A percentile compares a stretch with the other conserved stretches of the same genome.
These are phyloP conservation scores for Malus sylvestris DNA, from an alignment of 306 rosid species.

Conservation along the genomic window DNA sequence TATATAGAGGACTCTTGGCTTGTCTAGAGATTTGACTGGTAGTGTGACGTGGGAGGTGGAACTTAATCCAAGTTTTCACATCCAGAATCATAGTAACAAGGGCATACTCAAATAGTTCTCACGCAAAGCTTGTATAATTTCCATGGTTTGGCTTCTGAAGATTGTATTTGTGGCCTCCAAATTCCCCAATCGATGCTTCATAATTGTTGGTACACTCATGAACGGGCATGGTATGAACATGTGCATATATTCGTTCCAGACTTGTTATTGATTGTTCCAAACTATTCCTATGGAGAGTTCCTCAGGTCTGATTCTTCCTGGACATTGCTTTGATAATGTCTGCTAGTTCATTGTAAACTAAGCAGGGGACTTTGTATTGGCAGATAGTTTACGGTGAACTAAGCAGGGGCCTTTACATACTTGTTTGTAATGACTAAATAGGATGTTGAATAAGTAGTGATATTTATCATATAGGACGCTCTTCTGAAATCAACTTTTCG, in stretches of 20 bases:
- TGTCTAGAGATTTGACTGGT: not conserved
- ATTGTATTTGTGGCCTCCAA: not conserved
- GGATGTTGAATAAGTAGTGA: not conserved
- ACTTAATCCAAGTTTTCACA: not conserved
- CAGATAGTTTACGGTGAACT: not conserved
- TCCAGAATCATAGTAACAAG: not conserved
- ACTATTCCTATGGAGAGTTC: not conserved
- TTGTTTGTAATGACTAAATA: not conserved
- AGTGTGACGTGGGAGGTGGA: not conserved
- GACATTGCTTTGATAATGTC: not conserved
- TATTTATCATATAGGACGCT: not conserved
- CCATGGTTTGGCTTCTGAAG: not conserved
- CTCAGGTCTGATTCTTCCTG: not conserved
- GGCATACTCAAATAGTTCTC: not conserved
- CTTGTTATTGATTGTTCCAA: not conserved
- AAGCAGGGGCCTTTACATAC: not conserved
- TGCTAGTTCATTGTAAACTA: not conserved
- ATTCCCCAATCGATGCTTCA: not conserved
- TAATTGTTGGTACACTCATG: not conserved
- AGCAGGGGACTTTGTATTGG: not conserved
- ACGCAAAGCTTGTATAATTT: not conserved
- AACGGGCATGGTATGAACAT: not conserved
- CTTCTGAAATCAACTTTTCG: not conserved
- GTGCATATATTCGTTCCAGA: not conserved
- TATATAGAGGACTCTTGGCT: not conserved